These are phyloP conservation scores for Triticum timopheevii DNA, from an alignment of 176 grass and related monocot species.

Conservation along the genomic window DNA sequence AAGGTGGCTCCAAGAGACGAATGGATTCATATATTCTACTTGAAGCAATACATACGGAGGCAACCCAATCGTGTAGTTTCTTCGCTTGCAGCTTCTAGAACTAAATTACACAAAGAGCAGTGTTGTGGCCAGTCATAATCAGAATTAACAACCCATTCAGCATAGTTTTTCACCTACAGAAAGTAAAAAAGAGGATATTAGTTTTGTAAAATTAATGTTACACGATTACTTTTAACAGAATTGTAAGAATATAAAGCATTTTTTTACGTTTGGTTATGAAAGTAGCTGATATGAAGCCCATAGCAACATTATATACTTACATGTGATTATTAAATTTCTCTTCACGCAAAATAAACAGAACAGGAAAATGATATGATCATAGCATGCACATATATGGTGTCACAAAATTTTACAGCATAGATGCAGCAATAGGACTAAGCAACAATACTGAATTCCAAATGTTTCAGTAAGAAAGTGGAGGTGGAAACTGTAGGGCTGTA, in stretches of 20 bases:
- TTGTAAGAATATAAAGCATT: background rate
- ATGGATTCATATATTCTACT: constrained; percentile 23
- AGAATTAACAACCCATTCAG: constrained; percentile 98
- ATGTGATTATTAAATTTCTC: background rate
- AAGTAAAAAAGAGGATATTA: constrained; percentile 17
- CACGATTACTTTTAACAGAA: background rate
- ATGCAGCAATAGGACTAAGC: background rate
- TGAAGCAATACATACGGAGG: constrained; percentile 76
- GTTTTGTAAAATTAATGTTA: constrained; percentile 15
- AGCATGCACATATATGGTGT: background rate
- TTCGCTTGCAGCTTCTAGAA: constrained; percentile 71
- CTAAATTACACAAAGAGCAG: constrained; percentile 78
- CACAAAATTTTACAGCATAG: background rate
- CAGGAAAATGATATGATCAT: background rate
- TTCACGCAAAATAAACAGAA: background rate
- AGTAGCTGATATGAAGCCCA: constrained; percentile 1
- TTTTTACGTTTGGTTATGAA: background rate
- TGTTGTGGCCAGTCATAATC: constrained; percentile 97
- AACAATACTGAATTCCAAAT: background rate
- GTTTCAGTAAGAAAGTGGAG: background rate
- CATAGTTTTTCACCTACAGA: constrained; percentile 94
- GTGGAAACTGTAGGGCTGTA: background rate
- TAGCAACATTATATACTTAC: background rate
- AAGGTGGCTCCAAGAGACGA: constrained; percentile 29
- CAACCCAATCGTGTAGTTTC: constrained; percentile 92